Conservation (phyloP, 345 rosid species). For the Aquilaria sinensis region DNA sequence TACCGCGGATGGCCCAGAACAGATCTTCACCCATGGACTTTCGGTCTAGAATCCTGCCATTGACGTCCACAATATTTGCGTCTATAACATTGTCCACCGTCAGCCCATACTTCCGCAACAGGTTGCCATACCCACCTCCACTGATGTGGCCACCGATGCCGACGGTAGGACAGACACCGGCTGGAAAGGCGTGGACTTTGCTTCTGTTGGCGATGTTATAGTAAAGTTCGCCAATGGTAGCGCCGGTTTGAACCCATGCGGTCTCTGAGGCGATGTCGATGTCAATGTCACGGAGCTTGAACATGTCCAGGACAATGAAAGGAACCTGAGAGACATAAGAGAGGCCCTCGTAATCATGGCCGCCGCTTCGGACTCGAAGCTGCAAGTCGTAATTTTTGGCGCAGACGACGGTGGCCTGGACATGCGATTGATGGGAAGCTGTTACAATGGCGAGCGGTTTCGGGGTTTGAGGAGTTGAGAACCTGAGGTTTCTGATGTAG, state of each 20-base stretch:
- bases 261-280: conserved; percentile 23
- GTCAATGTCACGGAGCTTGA: conserved; percentile 26
- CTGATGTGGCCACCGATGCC: conserved; percentile 46
- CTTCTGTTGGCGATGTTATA: conserved; percentile 36
- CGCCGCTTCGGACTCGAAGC: conserved; percentile 41
- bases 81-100: conserved; percentile 35
- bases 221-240: conserved; percentile 39
- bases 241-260: conserved; percentile 49
- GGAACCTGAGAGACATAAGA: conserved; percentile 38
- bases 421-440: conserved; percentile 36
- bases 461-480: conserved; percentile 31
- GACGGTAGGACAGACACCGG: conserved; percentile 37
- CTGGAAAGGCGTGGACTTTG: conserved; percentile 42
- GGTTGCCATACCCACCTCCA: conserved; percentile 39
- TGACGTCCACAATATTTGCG: conserved; percentile 30
- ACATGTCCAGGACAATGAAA: conserved; percentile 43
- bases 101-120: conserved; percentile 41
- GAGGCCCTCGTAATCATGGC: conserved; percentile 59
- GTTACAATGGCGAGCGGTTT: conserved; percentile 39
- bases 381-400: conserved; percentile 24
- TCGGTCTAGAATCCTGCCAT: conserved; percentile 28
- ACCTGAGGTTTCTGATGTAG: conserved; percentile 39
- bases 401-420: conserved; percentile 40
- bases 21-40: conserved; percentile 50
- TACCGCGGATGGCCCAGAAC: conserved; percentile 48